Conservation (phyloP, 768 basidiomycete genomes). For the Coprinopsis cinerea region DNA sequence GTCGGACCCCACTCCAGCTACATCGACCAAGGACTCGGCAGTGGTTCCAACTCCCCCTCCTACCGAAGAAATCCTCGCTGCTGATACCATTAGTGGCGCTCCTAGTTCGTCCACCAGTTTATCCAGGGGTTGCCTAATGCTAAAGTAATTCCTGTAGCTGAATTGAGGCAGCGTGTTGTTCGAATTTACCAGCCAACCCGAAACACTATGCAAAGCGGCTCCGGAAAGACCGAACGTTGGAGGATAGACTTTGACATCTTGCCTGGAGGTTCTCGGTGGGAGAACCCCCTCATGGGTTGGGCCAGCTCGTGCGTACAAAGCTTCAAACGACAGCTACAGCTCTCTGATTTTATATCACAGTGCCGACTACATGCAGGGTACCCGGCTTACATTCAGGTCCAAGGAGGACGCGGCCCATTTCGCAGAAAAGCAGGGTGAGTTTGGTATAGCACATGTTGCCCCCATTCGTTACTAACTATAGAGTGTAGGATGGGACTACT, state of each 20-base stretch:
- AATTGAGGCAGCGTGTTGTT: slow-evolving; percentile 82
- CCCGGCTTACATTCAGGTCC: slow-evolving; percentile 72
- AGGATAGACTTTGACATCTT: slow-evolving; percentile 91
- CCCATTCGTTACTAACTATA: no score
- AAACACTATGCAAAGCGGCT: slow-evolving; percentile 93
- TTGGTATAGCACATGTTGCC: not conserved
- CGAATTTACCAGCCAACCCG: slow-evolving; percentile 91
- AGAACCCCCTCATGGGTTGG: slow-evolving; percentile 97
- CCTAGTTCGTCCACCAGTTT: slow-evolving; percentile 48
- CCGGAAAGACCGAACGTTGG: slow-evolving; percentile 83
- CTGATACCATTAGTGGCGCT: slow-evolving; percentile 82
- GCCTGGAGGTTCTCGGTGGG: slow-evolving; percentile 90
- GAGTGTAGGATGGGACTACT: slow-evolving; percentile 95
- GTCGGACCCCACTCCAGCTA: slow-evolving; percentile 22
- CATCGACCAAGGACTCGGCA: slow-evolving; percentile 24
- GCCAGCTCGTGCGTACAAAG: slow-evolving; percentile 86
- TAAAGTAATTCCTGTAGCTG: slow-evolving; percentile 38
- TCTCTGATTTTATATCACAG: slow-evolving; percentile 28
- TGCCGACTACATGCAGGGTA: slow-evolving; percentile 95
- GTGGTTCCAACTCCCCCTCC: slow-evolving; percentile 33
- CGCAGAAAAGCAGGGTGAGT: slow-evolving; percentile 89
- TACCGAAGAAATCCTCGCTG: slow-evolving; percentile 61
- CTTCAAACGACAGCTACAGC: not conserved
- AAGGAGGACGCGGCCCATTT: slow-evolving; percentile 93
- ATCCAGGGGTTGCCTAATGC: not conserved